A percentile compares a stretch with the other conserved stretches of the same genome.
Conservation (phyloP, 2,329 filamentous ascomycete genomes). For the Alternaria novae-zelandiae region DNA sequence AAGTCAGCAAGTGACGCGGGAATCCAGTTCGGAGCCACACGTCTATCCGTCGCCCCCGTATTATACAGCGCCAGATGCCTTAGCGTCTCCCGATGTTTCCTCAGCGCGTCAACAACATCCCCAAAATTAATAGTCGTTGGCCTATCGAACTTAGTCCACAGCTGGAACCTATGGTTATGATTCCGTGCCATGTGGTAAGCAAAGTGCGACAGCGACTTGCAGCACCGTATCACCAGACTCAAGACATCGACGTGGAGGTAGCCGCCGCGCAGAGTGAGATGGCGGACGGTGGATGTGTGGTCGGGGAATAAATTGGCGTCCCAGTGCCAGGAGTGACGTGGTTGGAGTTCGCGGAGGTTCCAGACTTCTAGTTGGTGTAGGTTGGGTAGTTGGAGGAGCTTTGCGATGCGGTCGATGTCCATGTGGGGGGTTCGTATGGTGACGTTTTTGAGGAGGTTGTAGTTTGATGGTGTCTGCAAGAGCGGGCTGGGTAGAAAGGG, state of each 20-base stretch:
- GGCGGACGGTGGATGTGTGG: background rate
- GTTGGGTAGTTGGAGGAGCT: background rate
- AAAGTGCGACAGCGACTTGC: background rate
- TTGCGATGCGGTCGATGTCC: background rate
- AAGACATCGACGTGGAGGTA: background rate
- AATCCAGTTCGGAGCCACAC: background rate
- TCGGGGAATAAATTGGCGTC: background rate
- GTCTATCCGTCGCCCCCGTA: background rate
- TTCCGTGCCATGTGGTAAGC: background rate
- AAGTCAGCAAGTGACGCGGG: background rate
- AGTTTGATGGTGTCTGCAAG: background rate
- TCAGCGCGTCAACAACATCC: background rate
- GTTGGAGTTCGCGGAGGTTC: background rate
- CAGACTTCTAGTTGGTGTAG: background rate
- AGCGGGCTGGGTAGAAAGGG: background rate
- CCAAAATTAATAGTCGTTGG: background rate
- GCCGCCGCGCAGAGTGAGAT: background rate
- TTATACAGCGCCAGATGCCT: background rate
- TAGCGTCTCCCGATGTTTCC: background rate
- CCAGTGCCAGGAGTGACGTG: background rate
- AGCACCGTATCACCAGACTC: background rate
- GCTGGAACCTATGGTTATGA: background rate
- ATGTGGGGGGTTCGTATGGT: background rate
- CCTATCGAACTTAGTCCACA: background rate
- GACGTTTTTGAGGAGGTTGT: background rate